phyloP scores from a whole-genome alignment of 176 grass and related monocot genomes.

The Typha latifolia region DNA sequence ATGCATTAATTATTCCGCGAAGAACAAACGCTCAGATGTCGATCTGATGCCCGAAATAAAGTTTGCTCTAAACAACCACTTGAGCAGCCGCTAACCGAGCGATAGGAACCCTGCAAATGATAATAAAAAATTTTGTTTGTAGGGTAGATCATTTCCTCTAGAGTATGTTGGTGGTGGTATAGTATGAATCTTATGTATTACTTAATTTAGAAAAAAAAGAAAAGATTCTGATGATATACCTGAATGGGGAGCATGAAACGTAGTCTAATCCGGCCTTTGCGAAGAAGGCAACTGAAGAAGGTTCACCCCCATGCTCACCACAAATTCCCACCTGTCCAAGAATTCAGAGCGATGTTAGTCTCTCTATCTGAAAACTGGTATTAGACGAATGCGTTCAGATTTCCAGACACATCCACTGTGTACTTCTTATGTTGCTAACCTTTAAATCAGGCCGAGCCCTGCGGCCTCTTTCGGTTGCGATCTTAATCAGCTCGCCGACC shows the following conservation, averaged over 20 bases:
- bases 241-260: constrained; percentile 98
- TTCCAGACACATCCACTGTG: neutral
- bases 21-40: neutral
- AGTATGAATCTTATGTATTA: too few relatives aligned
- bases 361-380: neutral
- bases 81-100: constrained; percentile 80
- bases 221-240: constrained; percentile 29
- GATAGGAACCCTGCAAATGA: constrained; percentile 59
- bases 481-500: constrained; percentile 73
- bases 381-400: neutral
- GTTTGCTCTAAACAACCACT: constrained; percentile 33
- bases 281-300: constrained; percentile 92
- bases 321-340: constrained; percentile 70
- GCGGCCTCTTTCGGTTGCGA: constrained; percentile 73
- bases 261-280: constrained; percentile 83
- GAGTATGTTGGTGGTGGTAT: too few relatives aligned
- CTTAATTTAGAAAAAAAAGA: too few relatives aligned
- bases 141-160: too few relatives aligned
- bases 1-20: neutral
- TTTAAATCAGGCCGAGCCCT: constrained; percentile 80
- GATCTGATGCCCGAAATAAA: neutral
- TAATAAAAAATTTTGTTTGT: too few relatives aligned
- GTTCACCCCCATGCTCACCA: constrained; percentile 98
- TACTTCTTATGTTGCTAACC: constrained; percentile 28
- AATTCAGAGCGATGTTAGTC: neutral